Evolutionary conservation across 2,329 filamentous ascomycete species (phyloP).

Genomic region (Penicillium rolfsii): DNA sequence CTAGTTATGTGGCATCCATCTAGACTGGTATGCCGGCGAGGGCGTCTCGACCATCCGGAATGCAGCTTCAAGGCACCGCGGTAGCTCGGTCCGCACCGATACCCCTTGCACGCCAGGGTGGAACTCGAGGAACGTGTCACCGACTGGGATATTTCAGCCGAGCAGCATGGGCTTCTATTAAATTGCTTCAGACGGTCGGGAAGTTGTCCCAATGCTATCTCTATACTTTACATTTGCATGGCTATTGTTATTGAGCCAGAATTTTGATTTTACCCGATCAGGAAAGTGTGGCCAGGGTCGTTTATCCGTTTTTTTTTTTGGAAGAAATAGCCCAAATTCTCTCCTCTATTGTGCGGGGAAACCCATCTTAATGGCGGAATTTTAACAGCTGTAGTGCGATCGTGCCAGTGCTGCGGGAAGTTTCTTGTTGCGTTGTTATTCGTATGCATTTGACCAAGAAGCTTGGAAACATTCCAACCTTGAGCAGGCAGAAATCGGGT

Average conservation of each 20-base stretch:
- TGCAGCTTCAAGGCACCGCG: slow-evolving; percentile 11
- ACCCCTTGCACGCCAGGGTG: slow-evolving; percentile 17
- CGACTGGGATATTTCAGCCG: not conserved
- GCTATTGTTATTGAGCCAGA: not conserved
- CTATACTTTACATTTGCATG: not conserved
- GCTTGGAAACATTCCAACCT: not conserved
- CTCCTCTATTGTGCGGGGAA: no score
- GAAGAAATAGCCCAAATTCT: no score
- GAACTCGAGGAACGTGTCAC: slow-evolving; percentile 1
- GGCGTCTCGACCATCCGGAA: slow-evolving; percentile 13
- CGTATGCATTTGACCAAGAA: not conserved
- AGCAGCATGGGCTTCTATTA: not conserved
- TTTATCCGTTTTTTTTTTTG: no score
- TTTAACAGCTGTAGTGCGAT: no score
- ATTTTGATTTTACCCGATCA: slow-evolving; percentile 9
- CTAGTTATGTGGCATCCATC: not conserved
- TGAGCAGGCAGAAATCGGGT: not conserved
- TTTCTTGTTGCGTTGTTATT: not conserved
- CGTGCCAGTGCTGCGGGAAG: not conserved
- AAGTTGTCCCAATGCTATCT: not conserved
- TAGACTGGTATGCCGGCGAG: slow-evolving; percentile 15
- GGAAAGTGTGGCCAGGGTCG: not conserved
- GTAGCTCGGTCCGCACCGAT: slow-evolving; percentile 1
- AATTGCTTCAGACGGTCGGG: no score
- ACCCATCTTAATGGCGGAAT: no score